These are phyloP conservation scores for Oryza brachyantha DNA, from an alignment of 176 grass and related monocot genomes.

Conservation along the genomic window DNA sequence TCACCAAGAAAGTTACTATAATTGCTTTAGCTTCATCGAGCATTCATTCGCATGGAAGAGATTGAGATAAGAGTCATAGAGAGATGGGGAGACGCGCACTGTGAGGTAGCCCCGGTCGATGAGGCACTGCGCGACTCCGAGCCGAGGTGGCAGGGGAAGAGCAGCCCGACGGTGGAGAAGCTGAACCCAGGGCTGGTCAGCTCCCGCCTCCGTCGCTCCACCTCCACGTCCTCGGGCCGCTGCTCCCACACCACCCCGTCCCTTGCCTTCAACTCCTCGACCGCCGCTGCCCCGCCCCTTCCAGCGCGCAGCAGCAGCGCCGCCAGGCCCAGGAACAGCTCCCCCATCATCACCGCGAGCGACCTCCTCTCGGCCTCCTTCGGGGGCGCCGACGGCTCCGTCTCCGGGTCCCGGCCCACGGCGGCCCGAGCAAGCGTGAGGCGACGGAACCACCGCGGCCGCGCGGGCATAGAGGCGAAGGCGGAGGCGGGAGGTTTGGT, in stretches of 20 bases:
- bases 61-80: no score
- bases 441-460: conserved; percentile 6
- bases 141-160: conserved; percentile 73
- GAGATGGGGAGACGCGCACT: conserved; percentile 10
- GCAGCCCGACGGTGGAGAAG: conserved; percentile 68
- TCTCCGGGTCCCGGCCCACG: conserved; percentile 13
- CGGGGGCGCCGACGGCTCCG: not conserved
- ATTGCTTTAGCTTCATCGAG: no score
- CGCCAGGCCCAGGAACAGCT: conserved; percentile 59
- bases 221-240: conserved; percentile 57
- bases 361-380: conserved; percentile 34
- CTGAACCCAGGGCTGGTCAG: conserved; percentile 57
- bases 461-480: not conserved
- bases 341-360: conserved; percentile 56
- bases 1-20: not conserved
- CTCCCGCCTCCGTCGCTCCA: conserved; percentile 35
- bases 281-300: not conserved
- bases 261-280: conserved; percentile 38
- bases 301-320: conserved; percentile 40
- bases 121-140: conserved; percentile 66
- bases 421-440: conserved; percentile 11
- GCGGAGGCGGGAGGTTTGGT: not conserved
- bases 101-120: conserved; percentile 67
- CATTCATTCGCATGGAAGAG: not conserved
- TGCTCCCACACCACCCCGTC: conserved; percentile 60